A percentile compares a stretch with the other conserved stretches of the same genome.
Evolutionary conservation across 192 early-diverging fungal genomes (phyloP).

Genomic region (Backusella luteola): DNA sequence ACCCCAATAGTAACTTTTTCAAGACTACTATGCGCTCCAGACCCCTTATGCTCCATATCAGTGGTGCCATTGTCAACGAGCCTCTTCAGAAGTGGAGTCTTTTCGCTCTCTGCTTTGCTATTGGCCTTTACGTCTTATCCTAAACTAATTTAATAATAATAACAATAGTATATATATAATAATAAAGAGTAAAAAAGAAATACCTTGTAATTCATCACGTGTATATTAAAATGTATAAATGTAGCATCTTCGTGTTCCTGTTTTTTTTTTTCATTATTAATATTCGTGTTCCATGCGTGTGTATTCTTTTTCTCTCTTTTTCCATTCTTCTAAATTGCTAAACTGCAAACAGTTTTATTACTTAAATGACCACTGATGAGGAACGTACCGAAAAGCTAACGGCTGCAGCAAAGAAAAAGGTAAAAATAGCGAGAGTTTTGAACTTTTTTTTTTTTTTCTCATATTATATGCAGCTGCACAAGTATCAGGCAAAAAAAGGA

Average conservation of each 20-base stretch:
- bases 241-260: neutral
- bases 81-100: neutral
- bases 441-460: neutral
- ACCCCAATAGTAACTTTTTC: neutral
- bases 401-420: constrained; percentile 12
- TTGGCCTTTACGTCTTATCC: neutral
- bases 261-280: neutral
- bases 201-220: neutral
- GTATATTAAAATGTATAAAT: no score
- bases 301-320: neutral
- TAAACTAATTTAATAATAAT: neutral
- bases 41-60: constrained; percentile 11
- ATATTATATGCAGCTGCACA: constrained; percentile 8
- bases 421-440: neutral
- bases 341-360: neutral
- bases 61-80: neutral
- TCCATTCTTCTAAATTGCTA: neutral
- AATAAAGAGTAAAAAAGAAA: neutral
- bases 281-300: neutral
- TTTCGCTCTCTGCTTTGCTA: neutral
- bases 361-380: neutral
- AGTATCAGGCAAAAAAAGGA: constrained; percentile 19
- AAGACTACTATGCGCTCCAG: neutral
- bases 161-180: neutral
- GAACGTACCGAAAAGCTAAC: constrained; percentile 10